A percentile compares a stretch with the other conserved stretches of the same genome.
phyloP scores from a whole-genome alignment of 495 filamentous ascomycete species.

The Polyplosphaeria fusca region DNA sequence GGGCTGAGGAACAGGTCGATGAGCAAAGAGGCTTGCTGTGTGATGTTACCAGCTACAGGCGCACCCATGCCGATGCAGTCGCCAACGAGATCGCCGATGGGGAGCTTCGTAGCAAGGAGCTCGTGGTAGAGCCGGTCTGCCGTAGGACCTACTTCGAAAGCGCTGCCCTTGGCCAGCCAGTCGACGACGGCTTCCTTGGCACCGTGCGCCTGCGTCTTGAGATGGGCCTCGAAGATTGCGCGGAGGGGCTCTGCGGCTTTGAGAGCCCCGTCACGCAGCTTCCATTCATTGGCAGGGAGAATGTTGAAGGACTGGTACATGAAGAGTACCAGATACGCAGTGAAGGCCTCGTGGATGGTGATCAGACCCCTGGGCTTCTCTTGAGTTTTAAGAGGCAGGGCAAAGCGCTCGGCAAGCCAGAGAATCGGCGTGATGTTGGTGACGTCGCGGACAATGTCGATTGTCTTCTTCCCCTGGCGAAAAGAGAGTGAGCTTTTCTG shows the following conservation, averaged over 20 bases:
- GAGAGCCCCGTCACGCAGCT: conserved; percentile 33
- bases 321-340: conserved; percentile 28
- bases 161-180: conserved; percentile 34
- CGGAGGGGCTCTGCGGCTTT: conserved; percentile 33
- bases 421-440: conserved; percentile 37
- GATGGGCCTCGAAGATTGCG: conserved; percentile 40
- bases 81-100: conserved; percentile 30
- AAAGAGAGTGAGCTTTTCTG: conserved; percentile 41
- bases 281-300: conserved; percentile 36
- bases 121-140: conserved; percentile 41
- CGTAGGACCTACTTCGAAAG: conserved; percentile 42
- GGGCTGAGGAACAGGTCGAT: conserved; percentile 35
- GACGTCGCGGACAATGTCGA: conserved; percentile 46
- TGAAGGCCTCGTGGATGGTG: conserved; percentile 29
- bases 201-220: conserved; percentile 40
- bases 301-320: conserved; percentile 39
- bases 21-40: conserved; percentile 35
- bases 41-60: conserved; percentile 34
- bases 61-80: conserved; percentile 37
- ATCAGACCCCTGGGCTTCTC: conserved; percentile 28
- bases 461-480: conserved; percentile 35
- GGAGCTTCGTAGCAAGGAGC: conserved; percentile 22
- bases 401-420: conserved; percentile 37
- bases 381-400: conserved; percentile 35
- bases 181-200: conserved; percentile 29